Evolutionary conservation across 75 land plant genomes (phyloP).

Genomic region (Adiantum capillusveneris): DNA sequence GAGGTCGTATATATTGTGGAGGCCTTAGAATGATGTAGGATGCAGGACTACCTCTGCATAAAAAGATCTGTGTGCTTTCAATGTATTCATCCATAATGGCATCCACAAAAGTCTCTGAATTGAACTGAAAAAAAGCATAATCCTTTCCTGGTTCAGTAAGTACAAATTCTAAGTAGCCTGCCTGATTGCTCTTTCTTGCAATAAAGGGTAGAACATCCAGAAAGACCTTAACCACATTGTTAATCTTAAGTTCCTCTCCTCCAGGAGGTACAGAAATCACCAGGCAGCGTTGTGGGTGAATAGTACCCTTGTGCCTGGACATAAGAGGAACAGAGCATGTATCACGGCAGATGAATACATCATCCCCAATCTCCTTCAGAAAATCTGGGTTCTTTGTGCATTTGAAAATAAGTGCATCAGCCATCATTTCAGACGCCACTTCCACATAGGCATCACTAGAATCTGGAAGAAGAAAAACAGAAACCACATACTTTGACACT

Average conservation of each 20-base stretch:
- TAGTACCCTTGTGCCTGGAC: background rate
- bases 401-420: slow-evolving; percentile 12
- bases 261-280: background rate
- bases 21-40: slow-evolving; percentile 5
- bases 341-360: slow-evolving; percentile 11
- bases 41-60: background rate
- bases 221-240: slow-evolving; percentile 2
- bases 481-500: slow-evolving; percentile 3
- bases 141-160: slow-evolving; percentile 6
- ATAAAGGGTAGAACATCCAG: background rate
- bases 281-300: background rate
- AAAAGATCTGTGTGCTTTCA: slow-evolving; percentile 5
- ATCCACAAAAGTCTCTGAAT: slow-evolving; percentile 6
- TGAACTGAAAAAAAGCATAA: slow-evolving; percentile 11
- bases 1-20: slow-evolving; percentile 12
- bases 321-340: slow-evolving; percentile 8
- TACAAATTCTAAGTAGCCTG: slow-evolving; percentile 6
- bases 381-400: slow-evolving; percentile 10
- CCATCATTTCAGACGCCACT: slow-evolving; percentile 10
- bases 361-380: slow-evolving; percentile 5
- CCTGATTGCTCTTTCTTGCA: background rate
- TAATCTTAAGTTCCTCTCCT: slow-evolving; percentile 5
- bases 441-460: slow-evolving; percentile 15
- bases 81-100: slow-evolving; percentile 13
- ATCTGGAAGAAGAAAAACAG: slow-evolving; percentile 8